A percentile compares a stretch with the other conserved stretches of the same genome.
Conservation (phyloP, 768 basidiomycete genomes). For the Coprinopsis marcescibilis region DNA sequence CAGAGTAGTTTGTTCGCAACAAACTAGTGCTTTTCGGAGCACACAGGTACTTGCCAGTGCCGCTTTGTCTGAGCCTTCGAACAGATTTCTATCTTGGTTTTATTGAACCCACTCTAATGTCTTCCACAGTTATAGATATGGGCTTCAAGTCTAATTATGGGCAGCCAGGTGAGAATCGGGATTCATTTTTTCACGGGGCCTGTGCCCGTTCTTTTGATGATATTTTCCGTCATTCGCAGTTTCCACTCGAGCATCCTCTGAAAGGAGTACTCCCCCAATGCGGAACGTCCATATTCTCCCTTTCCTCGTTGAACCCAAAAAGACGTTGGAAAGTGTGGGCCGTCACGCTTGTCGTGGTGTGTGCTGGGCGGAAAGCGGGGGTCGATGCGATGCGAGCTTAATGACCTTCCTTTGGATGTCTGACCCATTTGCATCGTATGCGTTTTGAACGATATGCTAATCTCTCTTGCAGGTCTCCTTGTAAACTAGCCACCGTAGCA, state of each 20-base stretch:
- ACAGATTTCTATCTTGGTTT: background rate
- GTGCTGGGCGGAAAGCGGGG: conserved; percentile 72
- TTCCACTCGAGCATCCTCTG: conserved; percentile 73
- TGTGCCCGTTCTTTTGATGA: conserved; percentile 34
- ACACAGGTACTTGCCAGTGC: conserved; percentile 86
- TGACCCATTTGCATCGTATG: conserved; percentile 40
- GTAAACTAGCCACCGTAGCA: no score
- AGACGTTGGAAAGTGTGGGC: conserved; percentile 53
- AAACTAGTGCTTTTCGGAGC: conserved; percentile 47
- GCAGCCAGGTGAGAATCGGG: background rate
- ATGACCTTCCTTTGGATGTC: conserved; percentile 90
- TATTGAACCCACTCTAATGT: conserved; percentile 1
- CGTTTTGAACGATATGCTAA: no score
- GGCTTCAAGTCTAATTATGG: background rate
- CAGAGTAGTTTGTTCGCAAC: conserved; percentile 76
- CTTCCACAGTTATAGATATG: background rate
- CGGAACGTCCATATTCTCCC: conserved; percentile 67
- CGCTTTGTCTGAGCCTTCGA: conserved; percentile 61
- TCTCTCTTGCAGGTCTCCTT: no score
- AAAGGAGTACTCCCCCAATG: conserved; percentile 66
- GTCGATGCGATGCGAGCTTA: conserved; percentile 66
- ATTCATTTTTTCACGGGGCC: background rate
- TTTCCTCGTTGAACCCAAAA: conserved; percentile 66
- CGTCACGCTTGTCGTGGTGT: conserved; percentile 36
- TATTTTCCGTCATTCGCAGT: conserved; percentile 79